Conservation (phyloP, 2,329 filamentous ascomycete genomes). For the Ceratocystiopsis minuta region DNA sequence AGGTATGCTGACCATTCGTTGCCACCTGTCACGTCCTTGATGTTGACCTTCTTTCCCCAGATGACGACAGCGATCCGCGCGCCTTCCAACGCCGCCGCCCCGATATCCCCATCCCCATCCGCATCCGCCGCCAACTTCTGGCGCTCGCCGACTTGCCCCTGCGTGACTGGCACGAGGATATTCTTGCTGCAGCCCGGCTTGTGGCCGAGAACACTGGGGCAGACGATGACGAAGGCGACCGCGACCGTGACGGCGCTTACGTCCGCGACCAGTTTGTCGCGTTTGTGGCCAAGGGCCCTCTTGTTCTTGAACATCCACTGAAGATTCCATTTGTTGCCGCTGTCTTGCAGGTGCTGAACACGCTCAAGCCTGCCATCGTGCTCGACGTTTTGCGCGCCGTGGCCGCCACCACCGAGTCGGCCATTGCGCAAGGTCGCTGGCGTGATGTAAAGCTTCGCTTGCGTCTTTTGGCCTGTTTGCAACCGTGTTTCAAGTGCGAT, state of each 20-base stretch:
- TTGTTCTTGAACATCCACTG: conserved; percentile 79
- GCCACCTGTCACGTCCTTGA: background rate
- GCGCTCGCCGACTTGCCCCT: conserved; percentile 67
- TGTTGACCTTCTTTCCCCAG: background rate
- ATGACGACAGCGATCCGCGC: conserved; percentile 60
- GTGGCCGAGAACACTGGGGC: conserved; percentile 66
- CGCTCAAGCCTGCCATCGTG: conserved; percentile 56
- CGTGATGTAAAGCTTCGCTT: conserved; percentile 78
- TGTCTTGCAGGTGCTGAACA: conserved; percentile 63
- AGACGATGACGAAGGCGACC: conserved; percentile 74
- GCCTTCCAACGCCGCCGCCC: conserved; percentile 56
- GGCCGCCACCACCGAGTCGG: conserved; percentile 42
- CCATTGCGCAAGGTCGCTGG: conserved; percentile 62
- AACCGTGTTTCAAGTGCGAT: conserved; percentile 46
- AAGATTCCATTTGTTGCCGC: conserved; percentile 93
- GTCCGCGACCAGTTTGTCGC: too few relatives aligned
- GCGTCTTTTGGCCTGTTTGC: conserved; percentile 76
- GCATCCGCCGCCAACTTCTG: conserved; percentile 61
- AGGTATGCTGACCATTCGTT: conserved; percentile 31
- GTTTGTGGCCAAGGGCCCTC: conserved; percentile 8
- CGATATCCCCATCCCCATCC: conserved; percentile 49
- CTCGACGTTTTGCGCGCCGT: conserved; percentile 50
- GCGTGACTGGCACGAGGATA: conserved; percentile 62
- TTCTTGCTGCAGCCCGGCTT: conserved; percentile 53
- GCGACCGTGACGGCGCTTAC: conserved; percentile 25